These are phyloP conservation scores for Echria macrotheca DNA, from an alignment of 495 filamentous ascomycete species.

Conservation along the genomic window DNA sequence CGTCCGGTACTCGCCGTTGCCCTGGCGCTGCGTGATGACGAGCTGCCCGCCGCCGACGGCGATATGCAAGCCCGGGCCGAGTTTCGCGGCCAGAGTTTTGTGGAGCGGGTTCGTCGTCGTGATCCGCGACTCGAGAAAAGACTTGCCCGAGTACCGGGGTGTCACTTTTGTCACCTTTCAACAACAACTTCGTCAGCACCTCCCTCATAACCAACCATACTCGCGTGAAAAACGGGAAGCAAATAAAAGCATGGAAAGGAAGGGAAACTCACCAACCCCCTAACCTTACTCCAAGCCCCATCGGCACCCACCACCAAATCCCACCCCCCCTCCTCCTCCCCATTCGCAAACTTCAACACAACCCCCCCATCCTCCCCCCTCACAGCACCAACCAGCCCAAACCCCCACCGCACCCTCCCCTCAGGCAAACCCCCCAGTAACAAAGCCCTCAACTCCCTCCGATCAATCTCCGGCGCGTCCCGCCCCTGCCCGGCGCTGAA, in stretches of 20 bases:
- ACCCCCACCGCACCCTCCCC: conserved; percentile 28
- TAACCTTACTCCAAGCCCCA: conserved; percentile 33
- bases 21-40: conserved; percentile 23
- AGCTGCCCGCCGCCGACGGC: conserved; percentile 16
- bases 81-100: conserved; percentile 10
- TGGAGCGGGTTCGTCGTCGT: conserved; percentile 20
- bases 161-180: conserved; percentile 24
- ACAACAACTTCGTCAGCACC: conserved; percentile 1
- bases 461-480: conserved; percentile 37
- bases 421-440: conserved; percentile 37
- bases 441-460: conserved; percentile 36
- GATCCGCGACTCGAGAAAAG: conserved; percentile 25
- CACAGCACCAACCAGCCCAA: not conserved
- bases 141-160: conserved; percentile 27
- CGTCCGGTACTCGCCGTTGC: conserved; percentile 25
- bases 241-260: not conserved
- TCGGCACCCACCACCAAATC: conserved; percentile 31
- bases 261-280: conserved; percentile 20
- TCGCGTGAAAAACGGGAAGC: too few relatives aligned
- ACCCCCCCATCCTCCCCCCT: conserved; percentile 12
- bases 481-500: conserved; percentile 14
- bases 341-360: conserved; percentile 27
- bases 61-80: conserved; percentile 17
- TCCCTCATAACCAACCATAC: not conserved
- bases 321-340: conserved; percentile 19